phyloP scores from a whole-genome alignment of 768 basidiomycete genomes.

The Suillus alpinus region DNA sequence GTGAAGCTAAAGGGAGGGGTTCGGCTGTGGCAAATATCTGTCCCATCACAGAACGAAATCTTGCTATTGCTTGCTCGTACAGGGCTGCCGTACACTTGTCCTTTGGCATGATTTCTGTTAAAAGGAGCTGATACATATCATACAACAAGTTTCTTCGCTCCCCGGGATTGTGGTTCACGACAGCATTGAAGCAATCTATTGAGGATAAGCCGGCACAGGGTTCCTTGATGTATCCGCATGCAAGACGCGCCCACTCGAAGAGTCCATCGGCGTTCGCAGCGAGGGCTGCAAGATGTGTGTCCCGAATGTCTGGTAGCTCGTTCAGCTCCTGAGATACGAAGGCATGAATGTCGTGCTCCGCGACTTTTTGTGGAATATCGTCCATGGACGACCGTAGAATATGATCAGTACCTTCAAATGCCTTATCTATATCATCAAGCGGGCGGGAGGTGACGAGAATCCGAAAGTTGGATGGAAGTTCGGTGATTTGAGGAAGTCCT shows the following conservation, averaged over 20 bases:
- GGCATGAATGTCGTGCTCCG: neutral
- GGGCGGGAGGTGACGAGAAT: conserved; percentile 10
- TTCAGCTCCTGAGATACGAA: neutral
- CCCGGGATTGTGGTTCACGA: no score
- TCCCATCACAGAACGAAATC: no score
- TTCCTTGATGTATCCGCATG: neutral
- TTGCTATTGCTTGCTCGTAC: no score
- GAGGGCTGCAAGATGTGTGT: neutral
- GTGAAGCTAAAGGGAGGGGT: no score
- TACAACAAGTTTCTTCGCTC: no score
- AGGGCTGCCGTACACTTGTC: neutral
- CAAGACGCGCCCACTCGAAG: conserved; percentile 3
- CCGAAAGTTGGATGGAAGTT: conserved; percentile 8
- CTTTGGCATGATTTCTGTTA: no score
- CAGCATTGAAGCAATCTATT: no score
- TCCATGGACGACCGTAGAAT: neutral
- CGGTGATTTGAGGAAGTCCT: neutral
- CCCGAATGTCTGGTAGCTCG: neutral
- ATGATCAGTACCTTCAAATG: neutral
- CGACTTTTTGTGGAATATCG: neutral
- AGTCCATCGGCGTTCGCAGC: neutral
- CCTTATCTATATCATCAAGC: neutral
- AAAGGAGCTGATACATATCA: no score
- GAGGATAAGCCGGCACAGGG: no score
- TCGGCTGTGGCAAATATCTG: no score